Conservation (phyloP, 441 rosid genomes). For the Dalechampia spathulata region DNA sequence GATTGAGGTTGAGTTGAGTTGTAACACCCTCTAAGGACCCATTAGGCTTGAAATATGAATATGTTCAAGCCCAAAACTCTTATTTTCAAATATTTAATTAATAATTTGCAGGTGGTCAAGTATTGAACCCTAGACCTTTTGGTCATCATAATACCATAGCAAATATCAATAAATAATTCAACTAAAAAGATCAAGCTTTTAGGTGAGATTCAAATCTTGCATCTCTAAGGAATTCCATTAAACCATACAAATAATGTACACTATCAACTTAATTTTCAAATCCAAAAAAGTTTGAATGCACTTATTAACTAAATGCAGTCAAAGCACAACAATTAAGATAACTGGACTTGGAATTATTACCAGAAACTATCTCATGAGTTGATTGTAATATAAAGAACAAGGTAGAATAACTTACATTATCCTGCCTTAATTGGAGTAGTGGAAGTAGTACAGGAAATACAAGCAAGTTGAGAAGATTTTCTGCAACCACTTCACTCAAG, state of each 20-base stretch:
- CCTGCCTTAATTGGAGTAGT: constrained; percentile 32
- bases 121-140: no score
- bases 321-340: not conserved
- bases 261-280: not conserved
- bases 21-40: no score
- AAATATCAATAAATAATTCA: no score
- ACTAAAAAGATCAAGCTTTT: no score
- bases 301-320: not conserved
- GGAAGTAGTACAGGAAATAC: constrained; percentile 48
- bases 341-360: not conserved
- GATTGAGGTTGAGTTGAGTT: no score
- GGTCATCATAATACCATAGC: no score
- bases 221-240: constrained; percentile 1
- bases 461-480: constrained; percentile 41
- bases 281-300: constrained; percentile 1
- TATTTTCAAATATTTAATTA: no score
- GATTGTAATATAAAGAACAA: constrained; percentile 2
- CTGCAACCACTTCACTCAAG: constrained; percentile 39
- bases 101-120: no score
- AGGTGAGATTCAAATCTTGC: no score
- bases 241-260: not conserved
- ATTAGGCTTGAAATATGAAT: no score
- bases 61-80: no score
- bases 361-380: not conserved
- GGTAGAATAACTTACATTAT: constrained; percentile 38